These are phyloP conservation scores for Cornus suecica DNA, from an alignment of 148 eudicot species.

Conservation along the genomic window DNA sequence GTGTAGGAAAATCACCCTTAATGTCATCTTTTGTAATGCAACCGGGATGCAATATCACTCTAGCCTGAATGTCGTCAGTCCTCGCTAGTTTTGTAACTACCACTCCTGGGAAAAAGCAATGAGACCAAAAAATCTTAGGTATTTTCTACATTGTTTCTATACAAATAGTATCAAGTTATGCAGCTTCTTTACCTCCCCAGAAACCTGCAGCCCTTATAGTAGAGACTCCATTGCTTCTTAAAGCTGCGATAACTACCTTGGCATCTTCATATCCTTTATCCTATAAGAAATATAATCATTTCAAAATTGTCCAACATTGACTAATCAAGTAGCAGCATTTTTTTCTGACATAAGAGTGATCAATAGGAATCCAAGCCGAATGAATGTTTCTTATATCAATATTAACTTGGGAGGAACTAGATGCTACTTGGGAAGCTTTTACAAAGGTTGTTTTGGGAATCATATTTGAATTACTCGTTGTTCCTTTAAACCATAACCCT, in stretches of 20 bases:
- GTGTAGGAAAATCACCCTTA: conserved; percentile 27
- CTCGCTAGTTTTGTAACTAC: conserved; percentile 38
- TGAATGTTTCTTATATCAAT: too few relatives aligned
- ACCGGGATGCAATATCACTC: conserved; percentile 46
- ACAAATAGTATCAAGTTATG: background rate
- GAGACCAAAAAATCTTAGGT: background rate
- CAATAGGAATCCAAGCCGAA: too few relatives aligned
- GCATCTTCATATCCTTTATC: conserved; percentile 44
- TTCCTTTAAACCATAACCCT: too few relatives aligned
- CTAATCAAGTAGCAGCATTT: conserved; percentile 1
- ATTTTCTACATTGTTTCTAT: too few relatives aligned
- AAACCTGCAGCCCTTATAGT: conserved; percentile 40
- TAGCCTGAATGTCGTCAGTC: conserved; percentile 41
- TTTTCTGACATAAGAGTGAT: too few relatives aligned
- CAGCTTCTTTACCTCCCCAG: conserved; percentile 37
- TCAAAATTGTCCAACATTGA: background rate
- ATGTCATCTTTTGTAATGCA: conserved; percentile 34
- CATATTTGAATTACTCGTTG: too few relatives aligned
- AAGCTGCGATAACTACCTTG: conserved; percentile 24
- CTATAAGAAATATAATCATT: conserved; percentile 6
- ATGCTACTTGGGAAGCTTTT: too few relatives aligned
- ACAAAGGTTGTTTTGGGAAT: too few relatives aligned
- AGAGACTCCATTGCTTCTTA: conserved; percentile 29
- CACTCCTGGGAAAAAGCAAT: conserved; percentile 27
- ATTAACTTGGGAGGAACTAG: too few relatives aligned